These are phyloP conservation scores for Millerago galiae DNA, from an alignment of 805 yeast species.

Conservation along the genomic window DNA sequence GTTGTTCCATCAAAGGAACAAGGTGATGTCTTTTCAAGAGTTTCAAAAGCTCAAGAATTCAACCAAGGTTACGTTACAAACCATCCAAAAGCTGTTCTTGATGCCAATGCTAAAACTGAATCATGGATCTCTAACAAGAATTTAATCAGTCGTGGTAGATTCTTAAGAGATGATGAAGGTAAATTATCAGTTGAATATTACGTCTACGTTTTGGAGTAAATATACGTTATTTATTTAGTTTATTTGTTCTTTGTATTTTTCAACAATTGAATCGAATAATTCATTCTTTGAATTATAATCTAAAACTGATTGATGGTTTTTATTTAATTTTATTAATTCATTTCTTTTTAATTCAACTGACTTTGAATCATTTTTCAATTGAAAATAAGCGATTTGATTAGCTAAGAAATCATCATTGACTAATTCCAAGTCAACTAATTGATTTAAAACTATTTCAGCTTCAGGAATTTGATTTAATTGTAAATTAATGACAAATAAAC, in stretches of 20 bases:
- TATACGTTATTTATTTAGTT: background rate
- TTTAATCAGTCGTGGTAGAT: conserved; percentile 55
- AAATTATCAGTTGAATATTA: conserved; percentile 48
- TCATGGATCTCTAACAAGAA: conserved; percentile 46
- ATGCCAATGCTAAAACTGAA: conserved; percentile 35
- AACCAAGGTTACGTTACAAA: conserved; percentile 44
- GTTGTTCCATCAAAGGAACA: conserved; percentile 32
- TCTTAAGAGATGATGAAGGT: conserved; percentile 41
- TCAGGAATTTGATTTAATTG: conserved; percentile 79
- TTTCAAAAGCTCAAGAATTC: conserved; percentile 28
- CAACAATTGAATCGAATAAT: conserved; percentile 64
- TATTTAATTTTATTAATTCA: conserved; percentile 40
- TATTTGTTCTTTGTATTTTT: conserved; percentile 39
- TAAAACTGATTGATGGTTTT: conserved; percentile 49
- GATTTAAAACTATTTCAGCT: conserved; percentile 57
- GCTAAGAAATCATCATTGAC: conserved; percentile 47
- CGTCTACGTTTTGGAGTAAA: conserved; percentile 26
- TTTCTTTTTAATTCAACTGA: conserved; percentile 34
- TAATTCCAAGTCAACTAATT: conserved; percentile 36
- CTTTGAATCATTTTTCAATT: conserved; percentile 41
- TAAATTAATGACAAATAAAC: conserved; percentile 68
- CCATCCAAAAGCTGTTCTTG: conserved; percentile 40
- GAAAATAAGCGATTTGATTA: conserved; percentile 56
- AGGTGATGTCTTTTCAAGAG: conserved; percentile 29
- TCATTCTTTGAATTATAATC: conserved; percentile 57